phyloP scores from a whole-genome alignment of 306 rosid species.

The Quercus berberidifolia region DNA sequence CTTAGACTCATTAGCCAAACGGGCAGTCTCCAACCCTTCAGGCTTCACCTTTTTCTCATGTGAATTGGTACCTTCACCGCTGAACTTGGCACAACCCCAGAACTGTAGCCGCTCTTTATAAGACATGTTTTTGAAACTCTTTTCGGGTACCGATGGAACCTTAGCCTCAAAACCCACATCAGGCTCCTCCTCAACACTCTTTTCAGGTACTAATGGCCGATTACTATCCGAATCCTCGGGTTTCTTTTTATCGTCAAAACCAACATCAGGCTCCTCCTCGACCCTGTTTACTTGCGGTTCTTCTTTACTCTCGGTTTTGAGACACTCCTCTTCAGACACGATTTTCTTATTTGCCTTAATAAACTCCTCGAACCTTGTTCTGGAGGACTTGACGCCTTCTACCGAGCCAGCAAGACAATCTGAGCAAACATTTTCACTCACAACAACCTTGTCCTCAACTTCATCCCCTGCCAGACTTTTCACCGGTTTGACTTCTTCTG shows the following conservation, averaged over 20 bases:
- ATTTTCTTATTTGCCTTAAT: slow-evolving; percentile 23
- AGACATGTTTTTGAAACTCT: not conserved
- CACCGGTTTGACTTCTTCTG: not conserved
- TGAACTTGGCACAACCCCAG: not conserved
- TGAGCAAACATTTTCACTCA: not conserved
- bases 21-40: not conserved
- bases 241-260: not conserved
- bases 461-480: slow-evolving; percentile 8
- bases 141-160: not conserved
- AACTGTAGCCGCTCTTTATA: not conserved
- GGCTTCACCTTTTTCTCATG: not conserved
- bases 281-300: not conserved
- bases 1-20: not conserved
- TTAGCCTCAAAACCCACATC: not conserved
- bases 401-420: not conserved
- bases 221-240: too few relatives aligned
- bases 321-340: slow-evolving; percentile 24
- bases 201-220: too few relatives aligned
- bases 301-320: slow-evolving; percentile 12
- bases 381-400: not conserved
- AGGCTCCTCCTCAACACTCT: not conserved
- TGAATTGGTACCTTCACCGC: not conserved
- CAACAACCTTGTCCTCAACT: not conserved
- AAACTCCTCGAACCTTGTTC: slow-evolving; percentile 26
- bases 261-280: slow-evolving; percentile 1